phyloP scores from a whole-genome alignment of 306 rosid genomes.

The Ziziphus jujuba region DNA sequence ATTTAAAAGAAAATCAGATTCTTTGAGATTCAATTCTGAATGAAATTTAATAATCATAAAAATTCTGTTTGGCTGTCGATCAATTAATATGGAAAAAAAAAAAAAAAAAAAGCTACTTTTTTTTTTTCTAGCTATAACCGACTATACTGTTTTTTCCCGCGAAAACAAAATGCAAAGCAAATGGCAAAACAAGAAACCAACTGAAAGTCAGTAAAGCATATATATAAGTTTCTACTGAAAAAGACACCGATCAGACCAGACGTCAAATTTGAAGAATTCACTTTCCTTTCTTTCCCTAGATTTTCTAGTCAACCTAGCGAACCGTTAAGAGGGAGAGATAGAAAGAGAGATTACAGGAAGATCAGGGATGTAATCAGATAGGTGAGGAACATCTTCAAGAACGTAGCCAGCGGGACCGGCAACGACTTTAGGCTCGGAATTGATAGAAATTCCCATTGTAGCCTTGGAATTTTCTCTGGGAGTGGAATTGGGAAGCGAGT shows the following conservation, averaged over 20 bases:
- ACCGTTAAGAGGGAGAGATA: neutral
- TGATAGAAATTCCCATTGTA: conserved; percentile 16
- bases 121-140: too few species aligned
- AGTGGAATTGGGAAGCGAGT: neutral
- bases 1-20: neutral
- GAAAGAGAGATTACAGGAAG: conserved; percentile 30
- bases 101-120: too few species aligned
- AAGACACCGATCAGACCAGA: too few species aligned
- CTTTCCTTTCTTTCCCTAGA: too few species aligned
- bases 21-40: neutral
- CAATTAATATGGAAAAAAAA: too few species aligned
- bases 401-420: conserved; percentile 51
- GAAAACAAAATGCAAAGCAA: too few species aligned
- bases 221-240: too few species aligned
- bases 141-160: too few species aligned
- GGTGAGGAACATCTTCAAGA: conserved; percentile 64
- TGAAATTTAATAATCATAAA: neutral
- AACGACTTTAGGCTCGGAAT: conserved; percentile 33
- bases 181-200: too few species aligned
- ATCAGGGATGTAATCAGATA: conserved; percentile 47
- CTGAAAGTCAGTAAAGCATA: too few species aligned
- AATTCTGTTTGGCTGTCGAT: neutral
- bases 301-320: conserved; percentile 6
- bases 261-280: too few species aligned
- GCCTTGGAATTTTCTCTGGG: neutral